Evolutionary conservation across 768 basidiomycete species (phyloP).

Genomic region (Leccinellum albellum): DNA sequence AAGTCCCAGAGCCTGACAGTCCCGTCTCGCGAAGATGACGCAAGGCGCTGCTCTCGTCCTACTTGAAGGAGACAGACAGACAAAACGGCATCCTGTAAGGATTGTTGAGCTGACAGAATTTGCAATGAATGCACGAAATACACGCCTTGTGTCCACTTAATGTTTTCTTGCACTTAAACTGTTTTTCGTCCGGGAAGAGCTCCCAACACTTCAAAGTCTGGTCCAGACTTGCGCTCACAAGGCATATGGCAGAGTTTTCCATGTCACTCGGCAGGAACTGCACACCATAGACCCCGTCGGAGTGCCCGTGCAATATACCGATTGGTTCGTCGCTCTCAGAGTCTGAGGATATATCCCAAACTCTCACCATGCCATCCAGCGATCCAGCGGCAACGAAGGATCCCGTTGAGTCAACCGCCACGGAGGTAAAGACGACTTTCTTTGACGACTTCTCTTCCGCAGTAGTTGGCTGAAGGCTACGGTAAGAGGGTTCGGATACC

Average conservation of each 20-base stretch:
- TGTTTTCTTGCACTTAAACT: slow-evolving; percentile 29
- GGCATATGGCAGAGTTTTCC: slow-evolving; percentile 25
- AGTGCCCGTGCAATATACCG: slow-evolving; percentile 24
- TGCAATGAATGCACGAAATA: not conserved
- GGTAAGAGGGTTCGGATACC: slow-evolving; percentile 16
- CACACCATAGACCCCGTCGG: slow-evolving; percentile 29
- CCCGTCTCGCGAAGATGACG: slow-evolving; percentile 37
- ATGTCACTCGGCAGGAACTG: slow-evolving; percentile 26
- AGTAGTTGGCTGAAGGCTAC: slow-evolving; percentile 18
- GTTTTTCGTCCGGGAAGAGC: slow-evolving; percentile 27
- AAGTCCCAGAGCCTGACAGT: slow-evolving; percentile 37
- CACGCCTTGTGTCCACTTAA: slow-evolving; percentile 28
- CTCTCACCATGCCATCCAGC: slow-evolving; percentile 48
- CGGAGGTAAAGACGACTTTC: slow-evolving; percentile 29
- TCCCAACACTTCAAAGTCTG: slow-evolving; percentile 44
- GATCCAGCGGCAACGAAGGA: slow-evolving; percentile 48
- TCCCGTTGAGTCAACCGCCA: slow-evolving; percentile 31
- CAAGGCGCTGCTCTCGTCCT: slow-evolving; percentile 32
- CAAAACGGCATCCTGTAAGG: slow-evolving; percentile 29
- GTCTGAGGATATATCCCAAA: slow-evolving; percentile 48
- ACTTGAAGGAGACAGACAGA: slow-evolving; percentile 31
- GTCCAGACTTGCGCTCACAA: slow-evolving; percentile 32
- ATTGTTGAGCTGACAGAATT: not conserved
- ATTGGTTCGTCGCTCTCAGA: slow-evolving; percentile 21
- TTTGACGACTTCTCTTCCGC: slow-evolving; percentile 15